Conservation (phyloP, 2,329 filamentous ascomycete species). For the Ascochyta viciae-villosae region DNA sequence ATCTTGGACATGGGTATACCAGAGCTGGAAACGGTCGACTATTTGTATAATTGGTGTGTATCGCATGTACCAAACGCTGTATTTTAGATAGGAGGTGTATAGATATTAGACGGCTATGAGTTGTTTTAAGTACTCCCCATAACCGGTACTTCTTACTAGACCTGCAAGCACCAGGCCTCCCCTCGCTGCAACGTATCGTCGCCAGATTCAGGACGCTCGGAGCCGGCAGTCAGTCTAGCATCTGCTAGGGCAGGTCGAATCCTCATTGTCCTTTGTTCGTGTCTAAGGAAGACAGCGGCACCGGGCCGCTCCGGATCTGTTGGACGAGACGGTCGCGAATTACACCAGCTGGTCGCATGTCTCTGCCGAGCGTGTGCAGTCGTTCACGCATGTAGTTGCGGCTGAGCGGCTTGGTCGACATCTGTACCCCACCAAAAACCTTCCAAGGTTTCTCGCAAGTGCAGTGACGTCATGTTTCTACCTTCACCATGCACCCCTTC, state of each 20-base stretch:
- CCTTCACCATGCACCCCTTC: slow-evolving; percentile 21
- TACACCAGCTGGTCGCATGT: too few relatives aligned
- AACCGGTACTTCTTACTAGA: too few relatives aligned
- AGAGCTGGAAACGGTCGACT: too few relatives aligned
- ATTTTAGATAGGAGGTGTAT: not conserved
- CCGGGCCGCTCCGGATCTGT: slow-evolving; percentile 12
- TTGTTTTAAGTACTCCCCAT: too few relatives aligned
- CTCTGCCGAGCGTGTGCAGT: not conserved
- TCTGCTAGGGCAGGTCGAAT: not conserved
- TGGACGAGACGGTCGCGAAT: not conserved
- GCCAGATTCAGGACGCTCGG: not conserved
- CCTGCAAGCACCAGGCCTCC: too few relatives aligned
- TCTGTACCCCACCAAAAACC: slow-evolving; percentile 1
- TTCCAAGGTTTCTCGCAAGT: not conserved
- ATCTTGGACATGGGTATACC: too few relatives aligned
- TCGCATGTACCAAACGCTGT: slow-evolving; percentile 2
- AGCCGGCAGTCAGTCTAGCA: not conserved
- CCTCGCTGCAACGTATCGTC: too few relatives aligned
- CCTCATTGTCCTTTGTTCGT: not conserved
- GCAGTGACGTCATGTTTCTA: slow-evolving; percentile 30
- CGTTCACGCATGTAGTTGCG: slow-evolving; percentile 19
- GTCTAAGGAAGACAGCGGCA: not conserved
- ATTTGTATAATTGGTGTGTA: not conserved
- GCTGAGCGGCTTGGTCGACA: slow-evolving; percentile 15
- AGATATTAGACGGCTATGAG: not conserved